These are phyloP conservation scores for Stygiomarasmius scandens DNA, from an alignment of 1,284 basidiomycete genomes.

Conservation along the genomic window DNA sequence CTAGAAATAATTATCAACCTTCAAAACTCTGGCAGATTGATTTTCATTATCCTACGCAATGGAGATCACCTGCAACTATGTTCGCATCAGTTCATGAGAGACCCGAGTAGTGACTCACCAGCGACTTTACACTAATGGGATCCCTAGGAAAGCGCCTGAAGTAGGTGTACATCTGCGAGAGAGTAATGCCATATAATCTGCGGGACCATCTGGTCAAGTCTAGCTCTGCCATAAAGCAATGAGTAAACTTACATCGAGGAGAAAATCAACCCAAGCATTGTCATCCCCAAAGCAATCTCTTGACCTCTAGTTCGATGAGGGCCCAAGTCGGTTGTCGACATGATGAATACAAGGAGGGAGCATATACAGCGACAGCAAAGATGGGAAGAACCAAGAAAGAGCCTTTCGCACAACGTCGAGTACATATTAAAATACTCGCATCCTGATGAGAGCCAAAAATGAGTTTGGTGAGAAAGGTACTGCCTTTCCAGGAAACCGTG, in stretches of 20 bases:
- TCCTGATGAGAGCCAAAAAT: too few species aligned
- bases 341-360: background rate
- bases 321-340: constrained; percentile 14
- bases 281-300: constrained; percentile 34
- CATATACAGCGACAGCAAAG: background rate
- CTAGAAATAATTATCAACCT: constrained; percentile 15
- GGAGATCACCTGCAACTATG: constrained; percentile 24
- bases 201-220: background rate
- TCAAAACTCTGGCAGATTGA: background rate
- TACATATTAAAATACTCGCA: background rate
- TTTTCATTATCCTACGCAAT: constrained; percentile 23
- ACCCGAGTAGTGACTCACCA: constrained; percentile 23
- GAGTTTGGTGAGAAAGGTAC: background rate
- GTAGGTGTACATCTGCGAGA: constrained; percentile 34
- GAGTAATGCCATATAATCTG: constrained; percentile 33
- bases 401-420: background rate
- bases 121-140: constrained; percentile 26
- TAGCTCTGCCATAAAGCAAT: background rate
- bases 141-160: constrained; percentile 33
- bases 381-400: background rate
- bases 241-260: constrained; percentile 29
- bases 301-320: constrained; percentile 22
- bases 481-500: background rate
- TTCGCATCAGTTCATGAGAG: background rate
- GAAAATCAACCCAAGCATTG: constrained; percentile 31